Evolutionary conservation across 768 basidiomycete species (phyloP).

Genomic region (Mycena rebaudengoi): DNA sequence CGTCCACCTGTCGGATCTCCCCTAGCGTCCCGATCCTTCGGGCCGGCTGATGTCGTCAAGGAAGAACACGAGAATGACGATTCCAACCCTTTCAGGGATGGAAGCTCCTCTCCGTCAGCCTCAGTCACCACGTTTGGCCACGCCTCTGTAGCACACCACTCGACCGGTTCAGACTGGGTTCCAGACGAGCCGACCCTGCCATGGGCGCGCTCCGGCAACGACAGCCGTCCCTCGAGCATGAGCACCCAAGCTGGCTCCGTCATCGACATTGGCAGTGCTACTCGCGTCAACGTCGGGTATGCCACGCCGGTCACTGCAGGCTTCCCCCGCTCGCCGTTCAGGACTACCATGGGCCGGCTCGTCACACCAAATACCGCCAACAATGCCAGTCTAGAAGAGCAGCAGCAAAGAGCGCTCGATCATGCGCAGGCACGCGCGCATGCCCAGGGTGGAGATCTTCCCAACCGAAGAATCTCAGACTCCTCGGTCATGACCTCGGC

Average conservation of each 20-base stretch:
- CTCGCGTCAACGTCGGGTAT: constrained; percentile 72
- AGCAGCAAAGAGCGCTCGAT: constrained; percentile 70
- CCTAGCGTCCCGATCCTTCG: constrained; percentile 75
- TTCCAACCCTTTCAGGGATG: constrained; percentile 73
- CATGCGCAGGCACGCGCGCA: constrained; percentile 69
- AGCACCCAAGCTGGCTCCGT: constrained; percentile 69
- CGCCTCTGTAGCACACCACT: constrained; percentile 33
- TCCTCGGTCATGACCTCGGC: constrained; percentile 73
- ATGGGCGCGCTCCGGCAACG: constrained; percentile 48
- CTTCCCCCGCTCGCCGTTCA: constrained; percentile 56
- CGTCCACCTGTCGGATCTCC: constrained; percentile 68
- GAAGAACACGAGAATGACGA: constrained; percentile 64
- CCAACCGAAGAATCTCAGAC: constrained; percentile 62
- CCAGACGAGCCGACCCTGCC: constrained; percentile 50
- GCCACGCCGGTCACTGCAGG: constrained; percentile 41
- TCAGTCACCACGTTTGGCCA: constrained; percentile 52
- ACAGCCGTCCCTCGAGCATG: constrained; percentile 67
- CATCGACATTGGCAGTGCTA: constrained; percentile 69
- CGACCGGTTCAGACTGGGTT: constrained; percentile 45
- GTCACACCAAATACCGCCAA: constrained; percentile 58
- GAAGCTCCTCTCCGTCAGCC: constrained; percentile 48
- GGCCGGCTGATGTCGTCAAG: constrained; percentile 67
- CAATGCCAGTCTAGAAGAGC: constrained; percentile 60
- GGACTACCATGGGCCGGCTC: constrained; percentile 71
- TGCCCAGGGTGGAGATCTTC: constrained; percentile 57